Evolutionary conservation across 2,329 filamentous ascomycete genomes (phyloP), one percentile per base, ranked within the genome.

Genomic region (Fusarium brevicatenulatum): DNA sequence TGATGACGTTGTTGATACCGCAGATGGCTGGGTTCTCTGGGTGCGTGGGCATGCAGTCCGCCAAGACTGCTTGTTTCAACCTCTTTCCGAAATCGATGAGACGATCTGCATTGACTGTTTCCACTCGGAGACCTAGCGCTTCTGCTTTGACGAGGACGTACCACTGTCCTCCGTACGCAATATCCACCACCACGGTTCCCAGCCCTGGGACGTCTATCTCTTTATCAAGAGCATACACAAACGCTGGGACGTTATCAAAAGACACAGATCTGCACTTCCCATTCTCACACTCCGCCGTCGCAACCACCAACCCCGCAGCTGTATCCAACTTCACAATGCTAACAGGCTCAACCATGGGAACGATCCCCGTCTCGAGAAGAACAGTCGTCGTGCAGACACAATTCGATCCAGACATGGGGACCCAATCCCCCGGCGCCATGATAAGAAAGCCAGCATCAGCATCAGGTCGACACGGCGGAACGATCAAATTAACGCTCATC

Each of bases 361-460:
- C 66, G 68, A 85, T 85, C 0, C 83, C 84, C 0, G 83, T 86
- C 71, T 86, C 84, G n/a, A 86, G 71, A 23, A 86, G 75, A 9
- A 85, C 84, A 0, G 84, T 85, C 0, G 82, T 76, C 0, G 82
- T 84, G 58, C 79, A 82, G 10, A 86, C 84, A 9, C 80, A 82
- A 44, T 86, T 86, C 4, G 81, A 79, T 2, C 84, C 83, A 16
- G 83, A 85, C 78, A 73, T 84, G 4, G 72, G 75, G 2, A 69
- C 71, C 56, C 64, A 77, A 19, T 75, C 73, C 2, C 65, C 67
- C 11, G 66, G 68, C 3, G 55, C 70, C 76, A 77, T 74, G 36
- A 77, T 84, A 25, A 86, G 63, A 56, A 86, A 84, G 0, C 81
- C 84, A 9, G 82, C 83, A 61, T 85, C 82, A 1, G 84, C 84